phyloP scores from a whole-genome alignment of 139 green algal species.

The Chlamydomonas incerta region DNA sequence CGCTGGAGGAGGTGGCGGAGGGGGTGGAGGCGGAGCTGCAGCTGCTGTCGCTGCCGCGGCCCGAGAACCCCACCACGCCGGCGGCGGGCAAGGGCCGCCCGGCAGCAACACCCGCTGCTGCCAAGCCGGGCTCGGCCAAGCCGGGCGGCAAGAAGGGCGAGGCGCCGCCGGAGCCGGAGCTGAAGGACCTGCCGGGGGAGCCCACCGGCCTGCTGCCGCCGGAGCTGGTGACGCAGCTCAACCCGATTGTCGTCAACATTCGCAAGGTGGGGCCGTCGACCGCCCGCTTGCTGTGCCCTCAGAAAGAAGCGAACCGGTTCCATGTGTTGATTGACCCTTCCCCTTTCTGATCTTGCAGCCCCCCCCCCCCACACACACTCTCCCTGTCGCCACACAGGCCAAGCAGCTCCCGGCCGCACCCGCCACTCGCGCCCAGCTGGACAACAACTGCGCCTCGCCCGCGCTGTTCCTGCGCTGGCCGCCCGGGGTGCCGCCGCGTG shows the following conservation, averaged over 20 bases:
- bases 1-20: conserved; percentile 26
- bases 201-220: conserved; percentile 44
- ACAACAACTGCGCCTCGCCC: conserved; percentile 46
- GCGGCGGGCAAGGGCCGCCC: neutral
- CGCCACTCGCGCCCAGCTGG: conserved; percentile 47
- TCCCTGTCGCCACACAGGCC: too few species aligned
- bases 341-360: too few species aligned
- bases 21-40: conserved; percentile 12
- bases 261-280: neutral
- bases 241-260: conserved; percentile 56
- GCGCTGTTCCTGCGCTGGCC: conserved; percentile 40
- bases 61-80: conserved; percentile 16
- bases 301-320: neutral
- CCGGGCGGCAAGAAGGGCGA: conserved; percentile 9
- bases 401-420: conserved; percentile 58
- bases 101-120: neutral
- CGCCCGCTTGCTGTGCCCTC: too few species aligned
- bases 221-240: conserved; percentile 48
- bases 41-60: conserved; percentile 32
- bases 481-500: neutral
- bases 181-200: conserved; percentile 20
- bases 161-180: conserved; percentile 29
- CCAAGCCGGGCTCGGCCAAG: neutral
- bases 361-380: too few species aligned
- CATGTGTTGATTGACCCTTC: too few species aligned